Evolutionary conservation across 192 early-diverging fungal genomes (phyloP).

Genomic region (Phycomyces blakesleeanus): DNA sequence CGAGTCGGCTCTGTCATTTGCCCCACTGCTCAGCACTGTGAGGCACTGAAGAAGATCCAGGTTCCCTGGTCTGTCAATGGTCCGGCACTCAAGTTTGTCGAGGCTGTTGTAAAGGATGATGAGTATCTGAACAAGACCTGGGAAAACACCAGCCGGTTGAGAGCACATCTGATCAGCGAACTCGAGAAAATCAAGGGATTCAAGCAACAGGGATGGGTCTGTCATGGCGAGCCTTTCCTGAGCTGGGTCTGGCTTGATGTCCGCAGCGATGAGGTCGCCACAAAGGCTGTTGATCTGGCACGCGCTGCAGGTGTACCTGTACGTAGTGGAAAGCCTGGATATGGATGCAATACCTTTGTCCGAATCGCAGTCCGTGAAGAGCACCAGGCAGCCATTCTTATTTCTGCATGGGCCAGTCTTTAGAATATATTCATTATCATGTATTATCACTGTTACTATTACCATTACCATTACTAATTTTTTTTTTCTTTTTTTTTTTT

Average conservation of each 20-base stretch:
- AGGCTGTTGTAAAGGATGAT: constrained; percentile 67
- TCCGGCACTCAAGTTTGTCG: constrained; percentile 80
- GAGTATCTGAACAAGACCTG: constrained; percentile 76
- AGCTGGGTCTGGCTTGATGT: constrained; percentile 90
- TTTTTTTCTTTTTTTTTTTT: too few relatives aligned
- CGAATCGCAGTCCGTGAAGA: constrained; percentile 76
- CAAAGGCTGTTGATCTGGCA: constrained; percentile 61
- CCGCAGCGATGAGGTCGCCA: constrained; percentile 50
- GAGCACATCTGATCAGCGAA: constrained; percentile 49
- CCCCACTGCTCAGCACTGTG: constrained; percentile 71
- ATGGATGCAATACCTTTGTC: constrained; percentile 69
- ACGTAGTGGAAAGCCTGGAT: constrained; percentile 72
- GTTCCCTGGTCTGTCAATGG: constrained; percentile 93
- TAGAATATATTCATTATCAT: constrained; percentile 6
- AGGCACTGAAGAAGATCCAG: constrained; percentile 72
- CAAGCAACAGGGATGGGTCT: constrained; percentile 48
- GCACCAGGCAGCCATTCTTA: constrained; percentile 61
- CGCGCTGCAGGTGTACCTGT: constrained; percentile 82
- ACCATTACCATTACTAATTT: too few relatives aligned
- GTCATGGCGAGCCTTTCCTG: constrained; percentile 70
- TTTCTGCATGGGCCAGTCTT: constrained; percentile 64
- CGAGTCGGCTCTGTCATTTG: constrained; percentile 86
- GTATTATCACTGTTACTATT: not conserved
- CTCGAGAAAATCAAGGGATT: constrained; percentile 26
- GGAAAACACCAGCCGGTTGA: constrained; percentile 67